phyloP scores from a whole-genome alignment of 2,329 filamentous ascomycete genomes.

The Colletotrichum ledebouriae region DNA sequence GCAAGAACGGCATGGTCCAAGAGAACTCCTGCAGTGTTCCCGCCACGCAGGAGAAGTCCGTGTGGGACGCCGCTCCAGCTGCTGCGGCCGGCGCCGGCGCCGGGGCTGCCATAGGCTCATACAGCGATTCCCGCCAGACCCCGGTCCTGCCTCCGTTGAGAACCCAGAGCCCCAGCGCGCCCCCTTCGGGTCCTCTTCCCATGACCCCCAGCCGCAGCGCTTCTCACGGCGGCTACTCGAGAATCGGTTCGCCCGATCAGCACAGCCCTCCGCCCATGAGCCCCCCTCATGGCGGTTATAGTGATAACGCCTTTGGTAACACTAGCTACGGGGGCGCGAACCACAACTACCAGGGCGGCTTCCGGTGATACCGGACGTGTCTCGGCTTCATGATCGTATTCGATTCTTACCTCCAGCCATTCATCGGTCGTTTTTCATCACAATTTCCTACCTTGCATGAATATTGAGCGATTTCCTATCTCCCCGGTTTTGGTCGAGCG shows the following conservation, averaged over 20 bases:
- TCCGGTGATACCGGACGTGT: conserved; percentile 16
- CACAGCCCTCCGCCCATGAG: conserved; percentile 42
- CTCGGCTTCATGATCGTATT: neutral
- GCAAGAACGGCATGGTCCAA: conserved; percentile 47
- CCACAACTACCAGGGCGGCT: conserved; percentile 39
- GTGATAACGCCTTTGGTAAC: conserved; percentile 26
- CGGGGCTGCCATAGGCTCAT: conserved; percentile 37
- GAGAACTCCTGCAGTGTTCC: conserved; percentile 51
- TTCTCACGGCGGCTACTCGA: conserved; percentile 38
- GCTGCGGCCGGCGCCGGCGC: conserved; percentile 43
- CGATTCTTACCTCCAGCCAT: conserved; percentile 1
- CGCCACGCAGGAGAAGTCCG: conserved; percentile 48
- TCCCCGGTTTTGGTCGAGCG: conserved; percentile 3
- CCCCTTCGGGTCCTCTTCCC: conserved; percentile 40
- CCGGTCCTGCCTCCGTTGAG: conserved; percentile 33
- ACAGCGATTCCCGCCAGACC: conserved; percentile 22
- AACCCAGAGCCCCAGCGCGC: conserved; percentile 41
- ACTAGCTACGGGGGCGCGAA: conserved; percentile 32
- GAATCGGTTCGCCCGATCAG: conserved; percentile 36
- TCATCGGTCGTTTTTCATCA: neutral
- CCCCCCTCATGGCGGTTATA: conserved; percentile 32
- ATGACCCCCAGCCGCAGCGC: conserved; percentile 38
- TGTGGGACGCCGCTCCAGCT: conserved; percentile 44
- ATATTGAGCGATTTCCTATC: conserved; percentile 24
- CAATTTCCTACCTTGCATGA: conserved; percentile 20